These are phyloP conservation scores for Chlorella sorokiniana DNA, from an alignment of 139 green algal species.

Conservation along the genomic window DNA sequence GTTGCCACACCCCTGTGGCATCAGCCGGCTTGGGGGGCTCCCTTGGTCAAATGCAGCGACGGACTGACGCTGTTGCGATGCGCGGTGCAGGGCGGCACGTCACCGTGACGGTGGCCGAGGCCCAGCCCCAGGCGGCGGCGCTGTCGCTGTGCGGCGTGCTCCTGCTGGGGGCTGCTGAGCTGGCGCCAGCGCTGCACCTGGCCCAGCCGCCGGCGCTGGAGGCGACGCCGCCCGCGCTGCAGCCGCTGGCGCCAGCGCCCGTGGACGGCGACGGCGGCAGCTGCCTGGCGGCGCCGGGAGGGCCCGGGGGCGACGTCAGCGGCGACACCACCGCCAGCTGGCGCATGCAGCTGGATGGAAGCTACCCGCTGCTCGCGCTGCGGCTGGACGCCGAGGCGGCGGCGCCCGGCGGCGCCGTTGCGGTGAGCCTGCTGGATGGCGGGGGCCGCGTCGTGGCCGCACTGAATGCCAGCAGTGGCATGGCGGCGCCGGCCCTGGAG, in stretches of 20 bases:
- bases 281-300: conserved; percentile 8
- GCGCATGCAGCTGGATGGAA: conserved; percentile 15
- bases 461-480: neutral
- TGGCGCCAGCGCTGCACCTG: conserved; percentile 1
- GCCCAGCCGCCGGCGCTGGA: neutral
- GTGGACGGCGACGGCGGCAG: conserved; percentile 21
- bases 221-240: neutral
- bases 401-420: neutral
- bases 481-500: neutral
- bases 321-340: neutral
- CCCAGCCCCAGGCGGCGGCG: neutral
- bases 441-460: neutral
- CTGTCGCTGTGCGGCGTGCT: conserved; percentile 32
- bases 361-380: conserved; percentile 11
- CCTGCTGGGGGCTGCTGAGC: conserved; percentile 19
- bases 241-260: conserved; percentile 3
- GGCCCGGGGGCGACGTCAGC: neutral
- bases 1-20: too few relatives aligned
- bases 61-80: too few relatives aligned
- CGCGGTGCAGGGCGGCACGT: neutral
- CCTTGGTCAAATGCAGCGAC: too few relatives aligned
- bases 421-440: conserved; percentile 2
- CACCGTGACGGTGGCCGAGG: neutral
- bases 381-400: neutral
- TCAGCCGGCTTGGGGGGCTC: neutral